Conservation (phyloP, 768 basidiomycete genomes). For the Coprinellus micaceus region DNA sequence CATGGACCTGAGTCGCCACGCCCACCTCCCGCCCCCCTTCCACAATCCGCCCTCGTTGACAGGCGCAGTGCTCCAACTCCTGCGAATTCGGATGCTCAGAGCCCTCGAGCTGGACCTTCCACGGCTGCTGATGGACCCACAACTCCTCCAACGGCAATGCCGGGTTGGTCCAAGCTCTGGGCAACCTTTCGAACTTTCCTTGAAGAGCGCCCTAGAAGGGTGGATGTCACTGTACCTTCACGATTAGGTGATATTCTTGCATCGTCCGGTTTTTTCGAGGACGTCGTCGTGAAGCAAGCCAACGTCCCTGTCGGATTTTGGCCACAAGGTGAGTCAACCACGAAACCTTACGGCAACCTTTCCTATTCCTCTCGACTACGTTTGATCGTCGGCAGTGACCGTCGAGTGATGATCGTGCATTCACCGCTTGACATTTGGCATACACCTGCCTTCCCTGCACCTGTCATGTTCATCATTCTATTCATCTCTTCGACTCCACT, state of each 20-base stretch:
- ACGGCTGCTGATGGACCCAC: conserved; percentile 14
- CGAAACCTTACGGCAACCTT: background rate
- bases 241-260: conserved; percentile 50
- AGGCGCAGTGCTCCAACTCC: background rate
- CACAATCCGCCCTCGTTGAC: background rate
- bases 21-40: background rate
- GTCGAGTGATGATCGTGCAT: too few relatives aligned
- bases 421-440: too few relatives aligned
- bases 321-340: conserved; percentile 47
- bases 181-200: conserved; percentile 58
- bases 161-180: conserved; percentile 64
- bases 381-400: too few relatives aligned
- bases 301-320: conserved; percentile 68
- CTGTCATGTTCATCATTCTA: background rate
- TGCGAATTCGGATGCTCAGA: background rate
- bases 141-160: conserved; percentile 10
- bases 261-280: conserved; percentile 51
- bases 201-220: conserved; percentile 18
- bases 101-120: too few relatives aligned
- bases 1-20: conserved; percentile 3
- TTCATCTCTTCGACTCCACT: background rate
- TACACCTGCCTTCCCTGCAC: too few relatives aligned
- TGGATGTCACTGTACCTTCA: conserved; percentile 58
- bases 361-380: too few relatives aligned
- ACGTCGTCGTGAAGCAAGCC: conserved; percentile 50